phyloP scores from a whole-genome alignment of 108 stramenopile genomes.

The Ochromonas danica region DNA sequence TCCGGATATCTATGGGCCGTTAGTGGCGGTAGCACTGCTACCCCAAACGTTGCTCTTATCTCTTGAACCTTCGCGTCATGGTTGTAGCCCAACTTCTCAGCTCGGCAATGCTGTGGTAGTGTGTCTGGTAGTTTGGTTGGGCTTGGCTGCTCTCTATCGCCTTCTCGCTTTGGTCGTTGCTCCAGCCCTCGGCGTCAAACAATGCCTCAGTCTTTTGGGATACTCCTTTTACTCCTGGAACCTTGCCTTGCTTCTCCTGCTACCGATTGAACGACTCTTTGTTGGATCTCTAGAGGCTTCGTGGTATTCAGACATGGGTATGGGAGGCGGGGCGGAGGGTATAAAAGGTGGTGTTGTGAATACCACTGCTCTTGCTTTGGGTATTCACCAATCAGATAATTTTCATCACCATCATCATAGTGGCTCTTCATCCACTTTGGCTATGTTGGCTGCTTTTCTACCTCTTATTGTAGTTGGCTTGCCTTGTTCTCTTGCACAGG shows the following conservation, averaged over 20 bases:
- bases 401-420: too few relatives aligned
- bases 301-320: too few relatives aligned
- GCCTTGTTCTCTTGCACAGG: not conserved
- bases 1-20: slow-evolving; percentile 17
- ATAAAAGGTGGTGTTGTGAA: too few relatives aligned
- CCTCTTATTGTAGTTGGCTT: not conserved
- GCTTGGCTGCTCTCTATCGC: not conserved
- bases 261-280: too few relatives aligned
- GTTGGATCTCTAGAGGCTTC: too few relatives aligned
- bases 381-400: too few relatives aligned
- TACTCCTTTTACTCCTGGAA: not conserved
- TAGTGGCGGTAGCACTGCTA: not conserved
- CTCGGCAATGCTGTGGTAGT: slow-evolving; percentile 18
- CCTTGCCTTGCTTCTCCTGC: not conserved
- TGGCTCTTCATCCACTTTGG: too few relatives aligned
- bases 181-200: not conserved
- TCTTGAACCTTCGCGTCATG: not conserved
- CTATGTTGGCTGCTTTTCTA: too few relatives aligned
- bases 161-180: not conserved
- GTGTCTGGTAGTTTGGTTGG: not conserved
- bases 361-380: too few relatives aligned
- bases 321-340: too few relatives aligned
- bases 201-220: not conserved
- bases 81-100: slow-evolving; percentile 11
- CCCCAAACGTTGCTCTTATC: not conserved